Conservation (phyloP, 148 eudicot genomes). For the Rhododendron williamsianum region DNA sequence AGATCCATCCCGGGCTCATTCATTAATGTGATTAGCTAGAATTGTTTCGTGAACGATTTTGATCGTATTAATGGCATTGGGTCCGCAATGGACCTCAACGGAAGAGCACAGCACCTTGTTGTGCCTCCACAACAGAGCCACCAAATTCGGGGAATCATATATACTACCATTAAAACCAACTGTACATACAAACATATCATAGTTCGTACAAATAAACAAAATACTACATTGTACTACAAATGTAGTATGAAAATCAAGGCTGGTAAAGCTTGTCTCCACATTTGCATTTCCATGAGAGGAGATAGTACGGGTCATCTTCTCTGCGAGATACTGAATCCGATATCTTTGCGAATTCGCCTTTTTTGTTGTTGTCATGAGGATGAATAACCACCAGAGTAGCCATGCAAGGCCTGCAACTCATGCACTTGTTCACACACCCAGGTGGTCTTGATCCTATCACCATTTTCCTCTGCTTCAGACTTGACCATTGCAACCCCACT, state of each 20-base stretch:
- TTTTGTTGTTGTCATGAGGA: constrained; percentile 11
- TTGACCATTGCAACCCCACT: constrained; percentile 21
- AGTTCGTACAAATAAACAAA: neutral
- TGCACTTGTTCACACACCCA: constrained; percentile 47
- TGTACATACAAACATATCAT: neutral
- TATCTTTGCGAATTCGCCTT: neutral
- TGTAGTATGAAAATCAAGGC: constrained; percentile 17
- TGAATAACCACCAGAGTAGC: constrained; percentile 46
- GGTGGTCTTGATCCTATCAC: constrained; percentile 62
- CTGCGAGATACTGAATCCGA: constrained; percentile 12
- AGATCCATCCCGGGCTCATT: neutral
- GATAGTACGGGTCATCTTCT: constrained; percentile 46
- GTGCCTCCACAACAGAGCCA: neutral
- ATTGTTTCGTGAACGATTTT: too few relatives aligned
- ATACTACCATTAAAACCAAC: neutral
- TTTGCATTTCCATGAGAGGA: constrained; percentile 56
- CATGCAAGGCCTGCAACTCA: constrained; percentile 53
- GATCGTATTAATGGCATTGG: too few relatives aligned
- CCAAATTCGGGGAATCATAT: neutral
- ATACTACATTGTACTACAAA: neutral
- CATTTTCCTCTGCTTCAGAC: constrained; percentile 23
- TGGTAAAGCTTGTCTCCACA: constrained; percentile 47
- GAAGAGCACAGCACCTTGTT: neutral
- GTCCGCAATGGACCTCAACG: neutral
- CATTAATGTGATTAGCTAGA: neutral